Evolutionary conservation across 495 filamentous ascomycete species (phyloP).

Genomic region (Penicillium riverlandense): DNA sequence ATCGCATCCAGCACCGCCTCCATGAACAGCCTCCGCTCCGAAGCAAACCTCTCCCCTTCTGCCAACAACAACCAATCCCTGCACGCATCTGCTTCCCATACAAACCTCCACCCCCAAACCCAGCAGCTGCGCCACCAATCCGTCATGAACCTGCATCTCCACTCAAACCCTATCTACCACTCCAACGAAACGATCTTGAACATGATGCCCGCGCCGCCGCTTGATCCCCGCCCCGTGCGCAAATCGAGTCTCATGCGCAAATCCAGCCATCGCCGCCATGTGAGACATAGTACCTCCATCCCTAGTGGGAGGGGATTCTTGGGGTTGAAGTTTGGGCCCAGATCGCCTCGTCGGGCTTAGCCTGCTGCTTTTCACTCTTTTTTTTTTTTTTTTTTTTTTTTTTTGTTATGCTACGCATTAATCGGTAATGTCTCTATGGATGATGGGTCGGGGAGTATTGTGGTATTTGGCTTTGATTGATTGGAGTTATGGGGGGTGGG

Average conservation of each 20-base stretch:
- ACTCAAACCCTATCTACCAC: no score
- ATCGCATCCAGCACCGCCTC: conserved; percentile 70
- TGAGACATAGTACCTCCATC: conserved; percentile 11
- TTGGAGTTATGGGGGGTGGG: not conserved
- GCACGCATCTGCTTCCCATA: no score
- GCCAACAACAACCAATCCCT: conserved; percentile 45
- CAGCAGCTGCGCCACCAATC: no score
- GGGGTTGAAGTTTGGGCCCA: conserved; percentile 29
- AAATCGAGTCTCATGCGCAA: conserved; percentile 5
- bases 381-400: not conserved
- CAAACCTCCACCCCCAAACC: no score
- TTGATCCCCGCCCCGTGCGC: not conserved
- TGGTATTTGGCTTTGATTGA: no score
- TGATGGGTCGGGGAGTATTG: not conserved
- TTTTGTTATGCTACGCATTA: conserved; percentile 1
- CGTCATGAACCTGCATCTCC: no score
- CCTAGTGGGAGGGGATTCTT: conserved; percentile 25
- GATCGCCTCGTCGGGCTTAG: conserved; percentile 19
- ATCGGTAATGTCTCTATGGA: conserved; percentile 3
- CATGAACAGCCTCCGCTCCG: conserved; percentile 50
- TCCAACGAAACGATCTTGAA: conserved; percentile 3
- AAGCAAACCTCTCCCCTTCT: conserved; percentile 5
- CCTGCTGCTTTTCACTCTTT: not conserved
- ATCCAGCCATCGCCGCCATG: conserved; percentile 14
- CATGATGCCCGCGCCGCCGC: not conserved